These are phyloP conservation scores for Trichocomaceae sp. DNA, from an alignment of 2,329 filamentous ascomycete species.

Conservation along the genomic window DNA sequence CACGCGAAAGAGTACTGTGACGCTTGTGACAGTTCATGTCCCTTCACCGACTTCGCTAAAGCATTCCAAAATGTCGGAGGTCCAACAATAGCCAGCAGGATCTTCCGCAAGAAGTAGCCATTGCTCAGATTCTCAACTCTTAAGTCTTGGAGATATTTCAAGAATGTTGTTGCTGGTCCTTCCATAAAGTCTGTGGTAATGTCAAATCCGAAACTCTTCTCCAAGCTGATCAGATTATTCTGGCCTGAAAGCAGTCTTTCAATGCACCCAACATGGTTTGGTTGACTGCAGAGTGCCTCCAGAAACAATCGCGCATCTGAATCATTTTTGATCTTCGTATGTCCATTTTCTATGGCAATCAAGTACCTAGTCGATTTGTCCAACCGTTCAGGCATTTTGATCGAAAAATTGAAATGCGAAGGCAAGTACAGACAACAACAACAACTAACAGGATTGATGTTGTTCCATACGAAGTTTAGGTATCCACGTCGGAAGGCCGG, in stretches of 20 bases:
- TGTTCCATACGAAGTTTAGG: not conserved
- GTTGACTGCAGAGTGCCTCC: not conserved
- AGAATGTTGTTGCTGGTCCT: not conserved
- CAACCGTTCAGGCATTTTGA: not conserved
- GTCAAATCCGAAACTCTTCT: not conserved
- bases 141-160: not conserved
- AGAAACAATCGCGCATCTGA: not conserved
- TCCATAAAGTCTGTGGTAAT: not conserved
- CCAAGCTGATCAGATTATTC: not conserved
- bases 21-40: not conserved
- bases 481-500: not conserved
- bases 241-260: not conserved
- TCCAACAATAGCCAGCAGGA: not conserved
- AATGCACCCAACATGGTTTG: not conserved
- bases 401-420: not conserved
- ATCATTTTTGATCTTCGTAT: not conserved
- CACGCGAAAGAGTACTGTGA: not conserved
- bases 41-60: not conserved
- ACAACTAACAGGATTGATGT: not conserved
- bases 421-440: not conserved
- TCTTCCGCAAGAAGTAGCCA: not conserved
- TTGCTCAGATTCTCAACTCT: not conserved
- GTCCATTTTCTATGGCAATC: not conserved
- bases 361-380: not conserved
- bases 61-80: not conserved